Evolutionary conservation across 148 eudicot genomes (phyloP).

Genomic region (Camellia sinensis): DNA sequence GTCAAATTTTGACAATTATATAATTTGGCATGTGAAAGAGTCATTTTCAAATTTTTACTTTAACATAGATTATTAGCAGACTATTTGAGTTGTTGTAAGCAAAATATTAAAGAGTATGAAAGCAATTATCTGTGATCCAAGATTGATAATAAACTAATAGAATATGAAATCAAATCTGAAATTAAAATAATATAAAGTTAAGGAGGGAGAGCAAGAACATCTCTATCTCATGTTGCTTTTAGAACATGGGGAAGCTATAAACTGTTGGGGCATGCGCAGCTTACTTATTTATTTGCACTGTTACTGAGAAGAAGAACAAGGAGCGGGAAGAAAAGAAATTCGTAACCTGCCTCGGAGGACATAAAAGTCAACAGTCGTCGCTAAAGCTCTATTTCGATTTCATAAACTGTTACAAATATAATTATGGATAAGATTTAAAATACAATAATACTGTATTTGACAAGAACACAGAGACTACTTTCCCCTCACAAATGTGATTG

Average conservation of each 20-base stretch:
- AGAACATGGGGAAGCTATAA: not conserved
- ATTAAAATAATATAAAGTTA: not conserved
- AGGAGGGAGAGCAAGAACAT: not conserved
- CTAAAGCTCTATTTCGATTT: conserved; percentile 3
- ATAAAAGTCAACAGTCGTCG: not conserved
- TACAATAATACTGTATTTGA: too few species aligned
- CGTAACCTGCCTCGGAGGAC: not conserved
- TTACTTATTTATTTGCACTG: not conserved
- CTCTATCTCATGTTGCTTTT: not conserved
- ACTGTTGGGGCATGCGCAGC: not conserved
- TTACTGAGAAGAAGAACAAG: not conserved
- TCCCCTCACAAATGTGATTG: too few species aligned
- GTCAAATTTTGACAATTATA: too few species aligned
- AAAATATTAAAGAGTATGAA: not conserved
- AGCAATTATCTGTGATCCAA: not conserved
- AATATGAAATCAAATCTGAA: not conserved
- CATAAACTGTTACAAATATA: too few species aligned
- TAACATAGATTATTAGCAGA: too few species aligned
- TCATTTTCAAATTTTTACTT: too few species aligned
- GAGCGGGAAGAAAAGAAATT: not conserved
- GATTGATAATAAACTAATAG: not conserved
- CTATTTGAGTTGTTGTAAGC: too few species aligned
- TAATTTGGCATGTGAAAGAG: too few species aligned
- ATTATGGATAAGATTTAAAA: too few species aligned
- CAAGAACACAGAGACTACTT: too few species aligned